Percentiles rank a stretch among this genome's conserved stretches.
Evolutionary conservation across 2,329 filamentous ascomycete genomes (phyloP).

Genomic region (Colletotrichum gigasporum): DNA sequence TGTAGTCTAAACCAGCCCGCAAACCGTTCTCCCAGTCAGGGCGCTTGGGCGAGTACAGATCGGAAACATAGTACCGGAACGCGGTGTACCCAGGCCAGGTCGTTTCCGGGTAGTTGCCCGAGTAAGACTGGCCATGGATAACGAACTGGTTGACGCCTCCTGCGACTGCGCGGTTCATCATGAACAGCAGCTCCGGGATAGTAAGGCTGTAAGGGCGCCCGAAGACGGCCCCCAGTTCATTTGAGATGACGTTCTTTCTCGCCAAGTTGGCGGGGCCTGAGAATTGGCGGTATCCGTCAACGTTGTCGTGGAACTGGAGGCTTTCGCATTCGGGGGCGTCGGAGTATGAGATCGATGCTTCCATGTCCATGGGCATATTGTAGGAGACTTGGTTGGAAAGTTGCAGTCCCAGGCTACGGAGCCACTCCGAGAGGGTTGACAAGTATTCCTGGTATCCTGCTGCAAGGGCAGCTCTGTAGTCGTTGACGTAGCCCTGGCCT

Average conservation of each 20-base stretch:
- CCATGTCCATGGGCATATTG: conserved; percentile 53
- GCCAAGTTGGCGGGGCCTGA: conserved; percentile 49
- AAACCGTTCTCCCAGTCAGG: conserved; percentile 47
- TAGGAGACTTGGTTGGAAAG: conserved; percentile 51
- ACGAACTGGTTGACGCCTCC: conserved; percentile 54
- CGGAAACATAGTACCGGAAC: conserved; percentile 52
- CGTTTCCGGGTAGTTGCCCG: conserved; percentile 52
- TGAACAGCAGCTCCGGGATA: conserved; percentile 41
- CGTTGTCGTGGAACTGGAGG: conserved; percentile 44
- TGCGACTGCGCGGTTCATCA: conserved; percentile 48
- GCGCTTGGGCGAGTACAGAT: conserved; percentile 49
- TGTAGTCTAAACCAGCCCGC: conserved; percentile 37
- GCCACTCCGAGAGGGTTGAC: background rate
- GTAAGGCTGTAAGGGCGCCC: conserved; percentile 5
- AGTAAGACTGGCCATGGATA: conserved; percentile 53
- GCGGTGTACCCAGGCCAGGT: conserved; percentile 59
- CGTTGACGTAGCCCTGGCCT: conserved; percentile 5
- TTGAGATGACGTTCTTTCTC: conserved; percentile 48
- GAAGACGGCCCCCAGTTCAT: conserved; percentile 44
- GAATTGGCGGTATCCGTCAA: conserved; percentile 52
- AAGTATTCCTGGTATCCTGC: conserved; percentile 18
- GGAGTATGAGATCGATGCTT: conserved; percentile 45
- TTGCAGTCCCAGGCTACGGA: conserved; percentile 39
- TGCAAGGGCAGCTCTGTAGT: conserved; percentile 5
- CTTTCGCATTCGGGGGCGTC: conserved; percentile 52